These are phyloP conservation scores for Termitomyces sp. DNA, from an alignment of 768 basidiomycete genomes.

Conservation along the genomic window DNA sequence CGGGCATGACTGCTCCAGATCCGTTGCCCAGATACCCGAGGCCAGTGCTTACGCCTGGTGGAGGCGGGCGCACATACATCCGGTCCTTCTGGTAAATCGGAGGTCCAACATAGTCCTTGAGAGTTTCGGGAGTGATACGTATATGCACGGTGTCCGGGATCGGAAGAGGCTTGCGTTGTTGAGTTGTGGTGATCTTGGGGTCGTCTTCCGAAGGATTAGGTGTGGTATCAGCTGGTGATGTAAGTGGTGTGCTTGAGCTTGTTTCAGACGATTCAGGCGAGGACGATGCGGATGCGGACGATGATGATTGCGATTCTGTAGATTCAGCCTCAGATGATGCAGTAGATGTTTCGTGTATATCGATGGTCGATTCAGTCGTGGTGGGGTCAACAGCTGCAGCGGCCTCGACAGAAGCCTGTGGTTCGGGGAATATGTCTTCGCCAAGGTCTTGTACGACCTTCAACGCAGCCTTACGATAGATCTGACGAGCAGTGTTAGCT, in stretches of 20 bases:
- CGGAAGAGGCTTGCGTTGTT: constrained; percentile 70
- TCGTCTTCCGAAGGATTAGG: constrained; percentile 12
- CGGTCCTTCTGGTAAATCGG: constrained; percentile 94
- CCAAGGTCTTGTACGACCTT: constrained; percentile 89
- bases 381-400: constrained; percentile 15
- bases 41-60: constrained; percentile 92
- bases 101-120: constrained; percentile 97
- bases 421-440: constrained; percentile 80
- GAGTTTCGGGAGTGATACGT: constrained; percentile 75
- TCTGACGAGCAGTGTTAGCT: constrained; percentile 38
- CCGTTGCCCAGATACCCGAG: constrained; percentile 96
- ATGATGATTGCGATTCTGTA: constrained; percentile 4
- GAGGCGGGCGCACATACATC: constrained; percentile 76
- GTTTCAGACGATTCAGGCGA: constrained; percentile 8
- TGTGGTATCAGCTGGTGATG: constrained; percentile 17
- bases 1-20: constrained; percentile 93
- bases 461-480: constrained; percentile 93
- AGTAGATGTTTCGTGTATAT: constrained; percentile 33
- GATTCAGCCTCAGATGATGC: constrained; percentile 7
- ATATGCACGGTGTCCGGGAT: constrained; percentile 80
- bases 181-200: constrained; percentile 62
- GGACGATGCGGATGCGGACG: constrained; percentile 4
- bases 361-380: constrained; percentile 27
- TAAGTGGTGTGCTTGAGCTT: constrained; percentile 2
- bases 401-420: constrained; percentile 19